Conservation (phyloP, 169 alveolate genomes). For the Plasmodium falciparum region DNA sequence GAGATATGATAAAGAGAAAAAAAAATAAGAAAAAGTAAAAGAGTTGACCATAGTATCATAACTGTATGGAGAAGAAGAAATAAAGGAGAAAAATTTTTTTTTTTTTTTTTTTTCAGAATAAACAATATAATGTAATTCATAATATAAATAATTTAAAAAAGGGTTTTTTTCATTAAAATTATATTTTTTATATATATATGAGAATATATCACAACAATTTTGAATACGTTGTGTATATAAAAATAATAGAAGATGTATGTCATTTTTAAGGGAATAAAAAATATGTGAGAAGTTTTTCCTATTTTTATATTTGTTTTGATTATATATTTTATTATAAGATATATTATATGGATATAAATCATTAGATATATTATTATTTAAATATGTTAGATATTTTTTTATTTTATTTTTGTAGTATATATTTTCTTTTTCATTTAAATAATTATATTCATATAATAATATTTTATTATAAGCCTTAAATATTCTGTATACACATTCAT, state of each 20-base stretch:
- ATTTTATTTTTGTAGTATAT: conserved; percentile 31
- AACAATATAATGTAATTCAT: conserved; percentile 16
- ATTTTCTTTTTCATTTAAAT: conserved; percentile 58
- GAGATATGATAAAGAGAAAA: conserved; percentile 33
- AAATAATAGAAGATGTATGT: conserved; percentile 32
- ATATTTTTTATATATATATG: conserved; percentile 45
- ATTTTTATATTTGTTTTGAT: not conserved
- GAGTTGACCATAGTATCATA: conserved; percentile 23
- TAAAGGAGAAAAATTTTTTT: conserved; percentile 3
- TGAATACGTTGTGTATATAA: conserved; percentile 38
- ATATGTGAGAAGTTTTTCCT: not conserved
- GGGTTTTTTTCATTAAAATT: conserved; percentile 23
- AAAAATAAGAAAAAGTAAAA: conserved; percentile 53
- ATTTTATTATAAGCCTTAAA: conserved; percentile 7
- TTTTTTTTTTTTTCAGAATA: conserved; percentile 1
- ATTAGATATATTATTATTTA: conserved; percentile 9
- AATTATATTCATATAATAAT: conserved; percentile 42
- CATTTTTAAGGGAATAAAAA: conserved; percentile 32
- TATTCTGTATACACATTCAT: conserved; percentile 18
- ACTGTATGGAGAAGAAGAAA: not conserved
- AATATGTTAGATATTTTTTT: conserved; percentile 9
- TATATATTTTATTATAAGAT: not conserved
- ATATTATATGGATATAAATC: not conserved
- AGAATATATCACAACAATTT: conserved; percentile 40
- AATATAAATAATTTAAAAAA: conserved; percentile 24